These are phyloP conservation scores for Cornus florida DNA, from an alignment of 148 eudicot genomes.

Conservation along the genomic window DNA sequence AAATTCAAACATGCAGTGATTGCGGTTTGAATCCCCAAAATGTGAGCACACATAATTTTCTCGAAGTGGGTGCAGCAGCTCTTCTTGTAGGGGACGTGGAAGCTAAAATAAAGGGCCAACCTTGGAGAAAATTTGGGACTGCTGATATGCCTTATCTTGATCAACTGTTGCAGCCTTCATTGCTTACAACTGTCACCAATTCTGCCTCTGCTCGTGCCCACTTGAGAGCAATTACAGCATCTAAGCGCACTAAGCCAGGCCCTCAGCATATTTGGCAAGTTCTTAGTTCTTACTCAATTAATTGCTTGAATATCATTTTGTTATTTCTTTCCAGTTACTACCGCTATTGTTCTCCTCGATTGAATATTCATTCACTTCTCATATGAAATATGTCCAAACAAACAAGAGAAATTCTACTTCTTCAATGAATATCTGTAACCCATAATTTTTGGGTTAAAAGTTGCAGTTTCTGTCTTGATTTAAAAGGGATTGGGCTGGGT, in stretches of 20 bases:
- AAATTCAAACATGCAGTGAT: constrained; percentile 49
- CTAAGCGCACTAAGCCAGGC: constrained; percentile 77
- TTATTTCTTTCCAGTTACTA: background rate
- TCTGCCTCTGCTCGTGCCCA: constrained; percentile 86
- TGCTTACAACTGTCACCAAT: constrained; percentile 74
- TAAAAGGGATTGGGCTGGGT: too few species aligned
- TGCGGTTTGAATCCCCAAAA: constrained; percentile 56
- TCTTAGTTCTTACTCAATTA: constrained; percentile 23
- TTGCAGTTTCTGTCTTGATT: background rate
- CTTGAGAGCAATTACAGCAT: constrained; percentile 88
- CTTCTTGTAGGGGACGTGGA: constrained; percentile 89
- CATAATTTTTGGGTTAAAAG: background rate
- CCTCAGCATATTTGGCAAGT: constrained; percentile 82
- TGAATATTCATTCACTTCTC: background rate
- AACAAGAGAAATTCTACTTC: background rate
- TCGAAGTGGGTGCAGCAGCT: constrained; percentile 97
- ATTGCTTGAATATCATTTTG: background rate
- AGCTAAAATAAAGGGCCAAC: constrained; percentile 70
- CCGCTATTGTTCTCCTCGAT: background rate
- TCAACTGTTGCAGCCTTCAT: constrained; percentile 91
- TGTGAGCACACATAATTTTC: constrained; percentile 61
- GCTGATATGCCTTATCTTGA: constrained; percentile 94
- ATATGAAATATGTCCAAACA: background rate
- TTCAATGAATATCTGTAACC: background rate
- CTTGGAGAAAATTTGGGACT: constrained; percentile 81